Percentiles rank a stretch among this genome's conserved stretches.
These are phyloP conservation scores for Tolypocladium inflatum DNA, from an alignment of 2,329 filamentous ascomycete species.

Conservation along the genomic window DNA sequence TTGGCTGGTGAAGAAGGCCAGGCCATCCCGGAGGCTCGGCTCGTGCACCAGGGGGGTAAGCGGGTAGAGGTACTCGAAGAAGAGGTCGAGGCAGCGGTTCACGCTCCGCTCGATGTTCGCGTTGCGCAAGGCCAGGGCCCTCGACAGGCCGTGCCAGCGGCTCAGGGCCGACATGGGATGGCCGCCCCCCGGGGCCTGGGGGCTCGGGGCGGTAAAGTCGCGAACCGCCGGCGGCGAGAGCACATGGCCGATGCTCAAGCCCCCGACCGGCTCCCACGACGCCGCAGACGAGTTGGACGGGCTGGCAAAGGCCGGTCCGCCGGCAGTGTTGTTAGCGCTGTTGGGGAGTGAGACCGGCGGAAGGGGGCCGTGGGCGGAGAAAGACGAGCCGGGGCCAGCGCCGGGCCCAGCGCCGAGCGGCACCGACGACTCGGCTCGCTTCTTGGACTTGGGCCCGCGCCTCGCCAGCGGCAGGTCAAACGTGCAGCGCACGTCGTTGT, in stretches of 20 bases:
- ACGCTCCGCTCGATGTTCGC: constrained; percentile 15
- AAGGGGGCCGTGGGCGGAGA: neutral
- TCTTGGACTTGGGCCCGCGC: constrained; percentile 27
- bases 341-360: neutral
- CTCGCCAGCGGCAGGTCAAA: constrained; percentile 27
- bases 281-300: constrained; percentile 9
- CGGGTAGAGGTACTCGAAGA: constrained; percentile 32
- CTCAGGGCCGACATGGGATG: constrained; percentile 11
- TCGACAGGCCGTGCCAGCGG: constrained; percentile 18
- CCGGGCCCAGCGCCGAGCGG: constrained; percentile 6
- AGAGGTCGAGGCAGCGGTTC: constrained; percentile 26
- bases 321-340: neutral
- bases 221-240: constrained; percentile 13
- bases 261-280: constrained; percentile 11
- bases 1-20: constrained; percentile 20
- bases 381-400: neutral
- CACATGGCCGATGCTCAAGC: constrained; percentile 9
- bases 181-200: neutral
- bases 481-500: constrained; percentile 21
- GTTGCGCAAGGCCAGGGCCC: constrained; percentile 13
- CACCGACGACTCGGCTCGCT: constrained; percentile 7
- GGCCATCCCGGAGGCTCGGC: constrained; percentile 24
- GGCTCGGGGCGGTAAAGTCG: constrained; percentile 7
- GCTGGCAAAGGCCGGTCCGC: constrained; percentile 6
- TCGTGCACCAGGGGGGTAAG: constrained; percentile 32